Percentiles rank a stretch among this genome's conserved stretches.
Evolutionary conservation across 1,284 basidiomycete species (phyloP).

Genomic region (Porogramme epimiltina): DNA sequence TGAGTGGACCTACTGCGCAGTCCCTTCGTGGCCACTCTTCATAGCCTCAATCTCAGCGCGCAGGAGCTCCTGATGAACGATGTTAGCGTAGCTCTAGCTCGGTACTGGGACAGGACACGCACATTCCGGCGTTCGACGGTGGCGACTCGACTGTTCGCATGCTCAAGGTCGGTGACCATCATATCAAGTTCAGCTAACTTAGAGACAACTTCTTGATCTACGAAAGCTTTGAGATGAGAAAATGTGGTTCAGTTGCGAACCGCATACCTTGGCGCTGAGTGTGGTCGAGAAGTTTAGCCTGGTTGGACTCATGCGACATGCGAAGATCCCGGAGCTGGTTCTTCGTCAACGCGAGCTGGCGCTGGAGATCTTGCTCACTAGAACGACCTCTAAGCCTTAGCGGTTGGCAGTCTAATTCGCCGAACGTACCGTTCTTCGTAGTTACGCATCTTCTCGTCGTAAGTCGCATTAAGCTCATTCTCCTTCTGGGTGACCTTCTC

Average conservation of each 20-base stretch:
- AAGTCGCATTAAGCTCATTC: constrained; percentile 93
- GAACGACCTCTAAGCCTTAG: constrained; percentile 39
- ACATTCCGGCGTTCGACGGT: constrained; percentile 93
- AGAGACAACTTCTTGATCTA: constrained; percentile 88
- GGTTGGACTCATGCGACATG: constrained; percentile 87
- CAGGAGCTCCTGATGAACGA: constrained; percentile 71
- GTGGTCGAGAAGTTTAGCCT: constrained; percentile 89
- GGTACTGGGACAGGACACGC: constrained; percentile 21
- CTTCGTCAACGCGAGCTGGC: constrained; percentile 83
- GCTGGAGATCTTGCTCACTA: constrained; percentile 90
- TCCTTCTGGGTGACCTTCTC: constrained; percentile 89
- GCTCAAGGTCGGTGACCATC: constrained; percentile 89
- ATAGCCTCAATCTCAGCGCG: constrained; percentile 92
- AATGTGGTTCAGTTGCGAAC: too few species aligned
- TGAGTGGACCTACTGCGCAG: constrained; percentile 59
- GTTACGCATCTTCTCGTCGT: constrained; percentile 93
- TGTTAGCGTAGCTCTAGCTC: too few species aligned
- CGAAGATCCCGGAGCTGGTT: constrained; percentile 90
- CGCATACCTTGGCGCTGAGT: constrained; percentile 80
- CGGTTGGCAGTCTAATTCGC: background rate
- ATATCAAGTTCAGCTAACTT: constrained; percentile 91
- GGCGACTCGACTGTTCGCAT: constrained; percentile 90
- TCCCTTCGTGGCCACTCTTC: constrained; percentile 77
- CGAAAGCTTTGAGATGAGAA: background rate
- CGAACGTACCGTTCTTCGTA: constrained; percentile 83